Percentiles rank a stretch among this genome's conserved stretches.
Evolutionary conservation across 495 filamentous ascomycete species (phyloP).

Genomic region (Elasticomyces elasticus): DNA sequence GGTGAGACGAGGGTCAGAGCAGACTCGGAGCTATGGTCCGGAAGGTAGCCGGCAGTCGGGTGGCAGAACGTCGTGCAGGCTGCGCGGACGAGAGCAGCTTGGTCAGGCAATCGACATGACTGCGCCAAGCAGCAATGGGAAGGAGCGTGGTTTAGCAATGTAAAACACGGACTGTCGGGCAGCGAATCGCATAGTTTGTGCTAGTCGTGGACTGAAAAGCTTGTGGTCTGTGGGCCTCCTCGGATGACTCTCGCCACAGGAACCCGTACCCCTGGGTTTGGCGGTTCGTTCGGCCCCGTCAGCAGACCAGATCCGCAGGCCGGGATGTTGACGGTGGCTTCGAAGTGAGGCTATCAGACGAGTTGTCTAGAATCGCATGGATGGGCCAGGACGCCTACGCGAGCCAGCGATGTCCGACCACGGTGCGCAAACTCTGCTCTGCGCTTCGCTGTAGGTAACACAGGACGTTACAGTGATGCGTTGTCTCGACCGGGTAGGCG

Average conservation of each 20-base stretch:
- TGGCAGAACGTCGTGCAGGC: background rate
- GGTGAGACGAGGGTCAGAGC: background rate
- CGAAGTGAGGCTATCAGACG: background rate
- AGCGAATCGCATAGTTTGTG: background rate
- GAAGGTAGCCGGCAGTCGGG: background rate
- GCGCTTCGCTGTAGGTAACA: background rate
- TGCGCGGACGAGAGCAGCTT: background rate
- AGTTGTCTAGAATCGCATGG: background rate
- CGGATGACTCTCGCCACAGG: background rate
- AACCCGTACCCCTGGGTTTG: background rate
- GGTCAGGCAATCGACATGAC: slow-evolving; percentile 5
- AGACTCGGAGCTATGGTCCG: background rate
- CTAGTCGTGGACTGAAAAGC: background rate
- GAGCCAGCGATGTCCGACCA: background rate
- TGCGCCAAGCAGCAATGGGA: background rate
- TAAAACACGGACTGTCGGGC: background rate
- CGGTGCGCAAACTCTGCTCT: background rate
- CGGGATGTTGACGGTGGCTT: background rate
- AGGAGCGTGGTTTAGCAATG: background rate
- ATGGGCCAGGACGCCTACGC: background rate
- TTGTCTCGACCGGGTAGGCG: background rate
- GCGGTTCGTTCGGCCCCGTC: background rate
- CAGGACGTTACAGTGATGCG: background rate
- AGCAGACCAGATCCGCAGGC: background rate
- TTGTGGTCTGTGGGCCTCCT: background rate